Conservation (phyloP, 1,284 basidiomycete genomes). For the Microbotryum intermedium region DNA sequence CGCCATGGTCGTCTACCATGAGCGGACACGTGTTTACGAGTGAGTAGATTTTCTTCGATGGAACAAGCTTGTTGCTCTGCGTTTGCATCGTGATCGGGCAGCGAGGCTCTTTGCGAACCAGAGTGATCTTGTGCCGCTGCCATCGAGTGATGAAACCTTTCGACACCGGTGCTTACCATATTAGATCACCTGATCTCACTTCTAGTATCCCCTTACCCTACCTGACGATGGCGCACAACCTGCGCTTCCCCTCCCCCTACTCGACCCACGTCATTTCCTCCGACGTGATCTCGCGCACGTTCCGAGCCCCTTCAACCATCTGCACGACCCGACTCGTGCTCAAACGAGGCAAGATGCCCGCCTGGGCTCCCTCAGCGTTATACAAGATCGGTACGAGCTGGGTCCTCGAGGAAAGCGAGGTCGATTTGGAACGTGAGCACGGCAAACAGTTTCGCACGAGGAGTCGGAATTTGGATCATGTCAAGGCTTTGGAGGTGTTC, state of each 20-base stretch:
- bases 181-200: background rate
- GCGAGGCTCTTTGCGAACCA: background rate
- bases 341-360: conserved; percentile 41
- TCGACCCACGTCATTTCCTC: conserved; percentile 40
- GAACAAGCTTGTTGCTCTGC: background rate
- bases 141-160: background rate
- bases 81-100: background rate
- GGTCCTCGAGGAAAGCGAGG: conserved; percentile 26
- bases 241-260: conserved; percentile 42
- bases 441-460: conserved; percentile 10
- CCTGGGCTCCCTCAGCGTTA: conserved; percentile 40
- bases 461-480: conserved; percentile 27
- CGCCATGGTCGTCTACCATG: conserved; percentile 18
- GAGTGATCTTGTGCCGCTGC: background rate
- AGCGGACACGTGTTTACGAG: conserved; percentile 19
- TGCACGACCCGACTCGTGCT: conserved; percentile 37
- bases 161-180: background rate
- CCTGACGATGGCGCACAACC: conserved; percentile 37
- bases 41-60: background rate
- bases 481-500: conserved; percentile 22
- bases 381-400: conserved; percentile 28
- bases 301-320: conserved; percentile 14
- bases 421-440: conserved; percentile 13
- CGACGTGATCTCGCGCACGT: conserved; percentile 38
- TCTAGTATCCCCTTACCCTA: conserved; percentile 27